Evolutionary conservation across 1,139 yeast genomes (phyloP), one percentile per base, ranked within the genome.

Genomic region (Geotrichum klebahnii): DNA sequence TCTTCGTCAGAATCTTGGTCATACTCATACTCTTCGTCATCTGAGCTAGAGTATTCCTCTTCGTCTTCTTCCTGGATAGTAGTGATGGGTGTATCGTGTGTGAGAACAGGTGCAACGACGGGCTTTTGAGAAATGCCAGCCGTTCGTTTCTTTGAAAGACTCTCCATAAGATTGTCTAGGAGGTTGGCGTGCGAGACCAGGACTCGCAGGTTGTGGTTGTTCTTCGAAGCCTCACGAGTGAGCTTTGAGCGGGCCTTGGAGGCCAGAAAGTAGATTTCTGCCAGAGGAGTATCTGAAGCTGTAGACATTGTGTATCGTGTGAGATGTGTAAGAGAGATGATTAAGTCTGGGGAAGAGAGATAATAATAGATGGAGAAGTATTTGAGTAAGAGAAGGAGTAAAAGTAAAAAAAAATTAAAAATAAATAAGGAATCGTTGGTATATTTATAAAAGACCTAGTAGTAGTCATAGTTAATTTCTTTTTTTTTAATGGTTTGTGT

Each of bases 121-220:
- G 26, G 19, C 8, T 12, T 6, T 16, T 20, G 19, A 39, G n/a
- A n/a, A n/a, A n/a, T 46, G 34, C 28, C 9, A 38, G 28, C 37
- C 9, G 46, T 24, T 28, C 39, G 40, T 29, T 29, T 31, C 34
- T 54, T 48, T 19, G 61, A 52, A 14, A 63, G 53, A n/a, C 56
- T 43, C 38, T 80, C 89, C 80, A 84, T 81, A 42, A 84, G 63
- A 56, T 74, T 74, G 62, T 85, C 95, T 53, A 85, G 73, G 71
- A 85, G 70, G 65, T 84, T 85, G 17, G 94, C 92, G 66, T 85
- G 94, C 34, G 80, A 75, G 2, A 85, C 90, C 44, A 85, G 73
- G 45, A 74, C 69, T 54, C 88, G 73, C 51, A 85, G 71, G 54
- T 80, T 71, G 39, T 82, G 78, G 57, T 81, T 84, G 6, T 78